A percentile compares a stretch with the other conserved stretches of the same genome.
Evolutionary conservation across 2,329 filamentous ascomycete species (phyloP).

Genomic region (Dryadomyces quercivorus): DNA sequence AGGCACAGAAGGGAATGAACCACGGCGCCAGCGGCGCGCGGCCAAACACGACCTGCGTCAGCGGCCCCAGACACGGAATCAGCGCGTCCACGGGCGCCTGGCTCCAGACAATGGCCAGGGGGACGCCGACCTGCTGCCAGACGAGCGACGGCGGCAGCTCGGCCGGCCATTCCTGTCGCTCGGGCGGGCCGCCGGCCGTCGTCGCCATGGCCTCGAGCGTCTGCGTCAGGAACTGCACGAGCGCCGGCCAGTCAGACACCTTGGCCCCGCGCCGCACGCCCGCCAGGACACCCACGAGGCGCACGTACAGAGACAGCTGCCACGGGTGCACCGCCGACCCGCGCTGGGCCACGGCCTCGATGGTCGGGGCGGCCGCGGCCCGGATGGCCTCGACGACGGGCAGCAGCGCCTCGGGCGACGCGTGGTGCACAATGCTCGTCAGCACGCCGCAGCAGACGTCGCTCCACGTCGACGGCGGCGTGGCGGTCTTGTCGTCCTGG

Average conservation of each 20-base stretch:
- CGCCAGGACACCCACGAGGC: constrained; percentile 55
- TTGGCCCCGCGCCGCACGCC: constrained; percentile 73
- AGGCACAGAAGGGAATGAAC: constrained; percentile 78
- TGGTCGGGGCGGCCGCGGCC: constrained; percentile 28
- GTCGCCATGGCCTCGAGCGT: constrained; percentile 34
- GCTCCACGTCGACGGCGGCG: constrained; percentile 33
- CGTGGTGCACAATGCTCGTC: constrained; percentile 73
- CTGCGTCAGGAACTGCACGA: constrained; percentile 44
- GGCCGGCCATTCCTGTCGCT: constrained; percentile 7
- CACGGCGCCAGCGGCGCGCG: constrained; percentile 53
- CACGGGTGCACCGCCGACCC: constrained; percentile 19
- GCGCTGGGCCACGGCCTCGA: constrained; percentile 19
- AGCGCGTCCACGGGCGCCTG: constrained; percentile 68
- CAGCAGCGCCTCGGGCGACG: constrained; percentile 59
- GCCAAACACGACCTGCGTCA: constrained; percentile 50
- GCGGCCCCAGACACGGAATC: constrained; percentile 53
- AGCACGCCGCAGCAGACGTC: constrained; percentile 65
- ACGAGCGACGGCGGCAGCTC: constrained; percentile 23
- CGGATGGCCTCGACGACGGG: constrained; percentile 53
- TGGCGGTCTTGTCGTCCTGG: no score
- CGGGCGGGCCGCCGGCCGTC: constrained; percentile 11
- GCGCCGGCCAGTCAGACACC: constrained; percentile 53
- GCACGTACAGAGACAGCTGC: constrained; percentile 35
- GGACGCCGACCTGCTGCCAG: constrained; percentile 48
- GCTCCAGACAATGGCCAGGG: constrained; percentile 56